Evolutionary conservation across 495 filamentous ascomycete genomes (phyloP).

Genomic region (Penicillium arizonense): DNA sequence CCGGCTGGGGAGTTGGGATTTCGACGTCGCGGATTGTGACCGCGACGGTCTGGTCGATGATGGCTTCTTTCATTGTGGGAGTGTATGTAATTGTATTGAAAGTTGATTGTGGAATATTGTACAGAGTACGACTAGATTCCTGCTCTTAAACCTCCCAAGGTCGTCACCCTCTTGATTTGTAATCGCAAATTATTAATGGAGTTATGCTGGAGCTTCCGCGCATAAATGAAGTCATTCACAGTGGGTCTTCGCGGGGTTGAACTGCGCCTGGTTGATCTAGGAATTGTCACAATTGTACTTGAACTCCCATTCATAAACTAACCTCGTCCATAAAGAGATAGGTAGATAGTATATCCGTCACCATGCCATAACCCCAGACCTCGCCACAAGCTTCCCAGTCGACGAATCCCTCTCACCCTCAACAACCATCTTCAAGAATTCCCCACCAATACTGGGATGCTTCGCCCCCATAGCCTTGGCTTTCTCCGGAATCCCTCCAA

Average conservation of each 20-base stretch:
- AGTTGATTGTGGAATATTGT: background rate
- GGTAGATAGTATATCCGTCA: too few relatives aligned
- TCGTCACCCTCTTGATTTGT: background rate
- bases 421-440: constrained; percentile 30
- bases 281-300: too few relatives aligned
- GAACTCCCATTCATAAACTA: too few relatives aligned
- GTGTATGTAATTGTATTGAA: background rate
- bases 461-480: constrained; percentile 31
- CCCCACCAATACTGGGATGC: constrained; percentile 33
- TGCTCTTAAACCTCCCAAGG: too few relatives aligned
- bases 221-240: too few relatives aligned
- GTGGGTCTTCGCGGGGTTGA: too few relatives aligned
- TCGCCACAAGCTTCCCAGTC: constrained; percentile 32
- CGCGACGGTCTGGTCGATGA: constrained; percentile 49
- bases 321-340: too few relatives aligned
- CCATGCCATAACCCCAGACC: too few relatives aligned
- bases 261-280: too few relatives aligned
- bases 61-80: constrained; percentile 62
- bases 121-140: background rate
- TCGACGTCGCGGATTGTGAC: constrained; percentile 63
- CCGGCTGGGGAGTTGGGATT: constrained; percentile 57
- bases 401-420: constrained; percentile 37
- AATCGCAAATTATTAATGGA: background rate
- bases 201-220: background rate
- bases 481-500: constrained; percentile 23